Base-by-base conservation (phyloP, 192 early-diverging fungal species). In the Phycomyces nitens region DNA sequence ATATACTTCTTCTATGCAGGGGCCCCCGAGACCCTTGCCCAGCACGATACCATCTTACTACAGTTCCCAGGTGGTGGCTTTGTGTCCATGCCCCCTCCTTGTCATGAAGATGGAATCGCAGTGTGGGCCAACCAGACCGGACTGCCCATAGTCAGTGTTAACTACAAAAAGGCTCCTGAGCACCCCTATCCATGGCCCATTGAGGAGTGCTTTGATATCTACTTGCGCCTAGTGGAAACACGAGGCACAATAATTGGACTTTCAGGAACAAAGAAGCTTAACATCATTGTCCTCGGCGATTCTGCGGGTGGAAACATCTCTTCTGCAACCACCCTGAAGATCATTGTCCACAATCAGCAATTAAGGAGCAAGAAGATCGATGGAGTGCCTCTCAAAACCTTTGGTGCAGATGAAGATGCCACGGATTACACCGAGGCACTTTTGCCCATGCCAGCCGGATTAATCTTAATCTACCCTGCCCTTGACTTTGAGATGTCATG, bases 121-220 rank as follows among this genome's bases (percentile, higher is more conserved):
- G 74, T 73, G 1, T 96, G 90, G 90, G 92, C 94, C n/a, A 76
- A 80, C 21, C 75, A 77, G 39, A 89, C 88, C 1, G 75, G 78
- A 10, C 66, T 90, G 0, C 89, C 92, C 1, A 84, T 98, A 11
- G 68, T 94, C 27, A 86, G 85, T 57, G 78, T 98, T 49, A 85
- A 98, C 65, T 98, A 98, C 59, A 92, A 89, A 55, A 98, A 98
- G 73, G 92, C 94, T 7, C 96, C 94, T 39, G 96, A 97, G 73
- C 85, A 84, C 55, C 96, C 96, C n/a, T 99, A 92, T 66, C 96
- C 96, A 1, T 91, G 83, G 53, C 92, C 88, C 0, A 69, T 96
- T 21, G 87, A 96, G 57, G 92, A 98, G 68, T 94, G 92, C 69
- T 96, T 92, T 75, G 94, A 93, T 64, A 82, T 91, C 15, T 98